Conservation (phyloP, 345 rosid species). For the Abelmoschus esculentus region DNA sequence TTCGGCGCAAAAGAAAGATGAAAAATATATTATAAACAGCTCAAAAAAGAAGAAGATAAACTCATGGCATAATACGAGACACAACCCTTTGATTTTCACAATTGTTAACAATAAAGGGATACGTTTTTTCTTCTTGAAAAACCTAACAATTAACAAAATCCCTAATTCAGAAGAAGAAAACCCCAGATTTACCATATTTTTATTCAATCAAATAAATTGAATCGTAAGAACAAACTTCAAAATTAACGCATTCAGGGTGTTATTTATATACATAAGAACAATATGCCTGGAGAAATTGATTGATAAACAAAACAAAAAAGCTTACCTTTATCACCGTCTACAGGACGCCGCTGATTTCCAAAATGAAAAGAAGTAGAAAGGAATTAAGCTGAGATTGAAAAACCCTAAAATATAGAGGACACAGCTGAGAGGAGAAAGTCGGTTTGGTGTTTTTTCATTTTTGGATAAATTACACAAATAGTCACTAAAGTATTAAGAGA, state of each 20-base stretch:
- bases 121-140: neutral
- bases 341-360: neutral
- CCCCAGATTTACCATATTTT: constrained; percentile 2
- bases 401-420: too few relatives aligned
- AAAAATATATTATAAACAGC: neutral
- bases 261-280: neutral
- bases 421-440: too few relatives aligned
- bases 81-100: neutral
- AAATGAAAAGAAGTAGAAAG: neutral
- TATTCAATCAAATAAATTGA: neutral
- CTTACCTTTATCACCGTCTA: neutral
- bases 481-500: too few relatives aligned
- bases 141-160: neutral
- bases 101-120: neutral
- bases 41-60: neutral
- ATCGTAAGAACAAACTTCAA: neutral
- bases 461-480: too few relatives aligned
- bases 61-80: neutral
- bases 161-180: neutral
- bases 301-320: neutral
- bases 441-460: too few relatives aligned
- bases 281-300: neutral
- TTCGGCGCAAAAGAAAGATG: neutral
- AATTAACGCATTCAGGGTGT: neutral
- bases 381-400: neutral